phyloP scores from a whole-genome alignment of 225 moss, liverwort and hornwort genomes.

The Physcomitrellopsis africana region DNA sequence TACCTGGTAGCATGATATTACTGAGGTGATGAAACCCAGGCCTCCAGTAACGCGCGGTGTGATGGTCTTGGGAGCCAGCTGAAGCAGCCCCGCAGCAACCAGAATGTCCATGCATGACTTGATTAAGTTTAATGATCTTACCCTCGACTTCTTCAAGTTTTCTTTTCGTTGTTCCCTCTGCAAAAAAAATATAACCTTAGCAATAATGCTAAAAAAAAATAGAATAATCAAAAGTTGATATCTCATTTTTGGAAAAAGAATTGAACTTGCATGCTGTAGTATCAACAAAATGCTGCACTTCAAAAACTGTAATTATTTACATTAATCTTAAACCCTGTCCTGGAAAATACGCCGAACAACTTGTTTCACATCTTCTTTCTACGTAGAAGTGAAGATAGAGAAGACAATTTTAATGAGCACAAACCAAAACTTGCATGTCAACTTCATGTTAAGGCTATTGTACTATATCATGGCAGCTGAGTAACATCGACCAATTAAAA shows the following conservation, averaged over 20 bases:
- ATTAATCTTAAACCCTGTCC: not conserved
- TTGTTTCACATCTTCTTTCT: not conserved
- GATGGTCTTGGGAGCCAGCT: constrained; percentile 73
- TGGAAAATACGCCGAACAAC: not conserved
- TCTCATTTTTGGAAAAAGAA: not conserved
- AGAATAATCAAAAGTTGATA: not conserved
- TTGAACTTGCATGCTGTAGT: not conserved
- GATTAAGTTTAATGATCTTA: constrained; percentile 64
- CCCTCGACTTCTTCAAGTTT: constrained; percentile 56
- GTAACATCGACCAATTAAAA: constrained; percentile 3
- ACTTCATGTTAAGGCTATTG: not conserved
- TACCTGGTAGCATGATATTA: constrained; percentile 88
- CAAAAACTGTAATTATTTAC: not conserved
- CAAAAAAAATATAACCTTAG: constrained; percentile 9
- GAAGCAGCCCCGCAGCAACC: constrained; percentile 85
- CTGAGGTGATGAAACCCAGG: constrained; percentile 81
- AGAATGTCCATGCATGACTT: constrained; percentile 84
- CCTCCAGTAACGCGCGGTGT: constrained; percentile 86
- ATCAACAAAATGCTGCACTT: constrained; percentile 17
- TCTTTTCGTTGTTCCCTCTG: constrained; percentile 76
- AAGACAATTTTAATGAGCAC: not conserved
- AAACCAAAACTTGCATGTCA: not conserved
- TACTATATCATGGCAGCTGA: not conserved
- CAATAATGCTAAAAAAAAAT: not conserved
- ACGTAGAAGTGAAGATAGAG: not conserved